phyloP scores from a whole-genome alignment of 1,284 basidiomycete species.

The Ceratobasidium sp. region DNA sequence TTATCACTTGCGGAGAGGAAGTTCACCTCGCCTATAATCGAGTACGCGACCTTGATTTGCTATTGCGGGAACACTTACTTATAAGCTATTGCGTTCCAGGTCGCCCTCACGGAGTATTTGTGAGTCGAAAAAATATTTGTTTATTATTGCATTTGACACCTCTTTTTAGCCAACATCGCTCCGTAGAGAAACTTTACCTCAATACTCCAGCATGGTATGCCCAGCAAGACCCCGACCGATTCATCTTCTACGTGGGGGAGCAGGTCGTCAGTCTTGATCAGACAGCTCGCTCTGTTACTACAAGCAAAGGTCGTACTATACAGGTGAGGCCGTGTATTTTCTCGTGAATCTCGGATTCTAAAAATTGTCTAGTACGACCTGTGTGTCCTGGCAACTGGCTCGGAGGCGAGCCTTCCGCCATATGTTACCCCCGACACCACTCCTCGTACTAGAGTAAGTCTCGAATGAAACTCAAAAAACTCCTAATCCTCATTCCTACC shows the following conservation, averaged over 20 bases:
- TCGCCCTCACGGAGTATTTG: conserved; percentile 44
- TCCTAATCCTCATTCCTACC: not conserved
- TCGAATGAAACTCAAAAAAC: not conserved
- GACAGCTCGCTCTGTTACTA: conserved; percentile 62
- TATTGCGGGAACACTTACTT: not conserved
- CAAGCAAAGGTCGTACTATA: conserved; percentile 62
- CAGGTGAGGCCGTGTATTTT: not conserved
- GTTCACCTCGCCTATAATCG: conserved; percentile 56
- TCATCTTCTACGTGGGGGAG: conserved; percentile 69
- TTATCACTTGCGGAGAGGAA: conserved; percentile 75
- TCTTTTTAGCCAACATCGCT: conserved; percentile 69
- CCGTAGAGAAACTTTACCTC: conserved; percentile 75
- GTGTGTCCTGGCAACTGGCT: conserved; percentile 80
- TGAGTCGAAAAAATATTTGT: conserved; percentile 40
- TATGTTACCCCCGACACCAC: conserved; percentile 64
- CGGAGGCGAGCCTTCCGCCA: conserved; percentile 74
- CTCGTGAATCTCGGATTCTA: not conserved
- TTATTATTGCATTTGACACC: not conserved
- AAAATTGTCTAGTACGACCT: conserved; percentile 67
- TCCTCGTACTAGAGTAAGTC: conserved; percentile 20
- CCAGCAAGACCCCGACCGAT: conserved; percentile 66
- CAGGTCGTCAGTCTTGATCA: conserved; percentile 66
- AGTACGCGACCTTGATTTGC: conserved; percentile 19
- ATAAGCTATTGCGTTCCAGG: not conserved
- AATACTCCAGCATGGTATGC: conserved; percentile 75